Base-by-base conservation (phyloP, 805 yeast species). In the Nakazawaea siamensis region DNA sequence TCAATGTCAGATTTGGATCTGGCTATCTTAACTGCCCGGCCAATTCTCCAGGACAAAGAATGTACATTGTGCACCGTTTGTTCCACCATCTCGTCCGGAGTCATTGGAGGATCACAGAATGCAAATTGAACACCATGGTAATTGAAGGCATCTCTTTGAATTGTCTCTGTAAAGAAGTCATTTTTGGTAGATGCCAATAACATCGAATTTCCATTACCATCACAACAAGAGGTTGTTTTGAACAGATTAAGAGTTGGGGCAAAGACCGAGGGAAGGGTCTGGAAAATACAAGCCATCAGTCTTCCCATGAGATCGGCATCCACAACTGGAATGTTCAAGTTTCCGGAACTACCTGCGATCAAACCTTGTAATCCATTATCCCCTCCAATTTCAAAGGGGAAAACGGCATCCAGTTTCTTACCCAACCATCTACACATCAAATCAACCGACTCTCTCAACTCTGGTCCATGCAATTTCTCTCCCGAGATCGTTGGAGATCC, bases 401-500 rank as follows among this genome's bases (percentile, higher is more conserved):
- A 52, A 3, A 63, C 48, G 12, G 56, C 46, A 35, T 62, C 66
- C 2, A 61, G 53, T 31, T 43, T 43, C 23, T 40, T 41, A 35
- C 54, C 44, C 15, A 49, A 46, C 41, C 48, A 57, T 16, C 52
- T 48, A 41, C 51, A 46, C 40, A 57, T 39, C 36, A 46, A 33
- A 20, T 48, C 43, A 34, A 53, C 24, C 37, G 68, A 45, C 25
- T 55, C 56, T 7, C 43, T 39, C 29, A 66, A 43, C 43, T 64
- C 72, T 20, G 53, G 35, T 0, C 67, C 68, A 35, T 56, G 55
- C 25, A 66, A 42, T 33, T 63, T 57, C 38, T 66, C 73, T 35
- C 55, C 52, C 10, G 62, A 47, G 23, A 66, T 67, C 0, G 66
- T 57, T 2, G 73, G 71, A 3, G 71, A 63, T 1, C 73, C 73